Evolutionary conservation across 2,329 filamentous ascomycete genomes (phyloP).

Genomic region (Chaetoscypha palmicola): DNA sequence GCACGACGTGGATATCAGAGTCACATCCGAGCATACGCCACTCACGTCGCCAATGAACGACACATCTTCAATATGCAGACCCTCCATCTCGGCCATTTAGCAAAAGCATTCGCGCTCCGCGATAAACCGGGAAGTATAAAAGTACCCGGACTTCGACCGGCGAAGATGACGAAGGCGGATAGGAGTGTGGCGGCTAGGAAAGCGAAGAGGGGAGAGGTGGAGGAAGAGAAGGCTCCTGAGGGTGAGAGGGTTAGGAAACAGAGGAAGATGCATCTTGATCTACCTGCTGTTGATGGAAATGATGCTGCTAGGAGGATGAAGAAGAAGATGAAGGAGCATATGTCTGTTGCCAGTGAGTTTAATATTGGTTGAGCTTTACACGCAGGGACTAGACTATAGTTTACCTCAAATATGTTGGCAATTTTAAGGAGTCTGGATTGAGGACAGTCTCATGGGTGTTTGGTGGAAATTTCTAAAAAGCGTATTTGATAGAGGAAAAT

Average conservation of each 20-base stretch:
- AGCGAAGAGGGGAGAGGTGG: constrained; percentile 32
- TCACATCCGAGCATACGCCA: constrained; percentile 90
- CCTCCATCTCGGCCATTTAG: constrained; percentile 84
- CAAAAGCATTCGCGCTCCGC: constrained; percentile 85
- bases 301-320: constrained; percentile 57
- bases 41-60: constrained; percentile 80
- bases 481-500: too few relatives aligned
- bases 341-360: constrained; percentile 56
- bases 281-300: constrained; percentile 42
- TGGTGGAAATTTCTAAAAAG: too few relatives aligned
- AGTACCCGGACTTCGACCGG: constrained; percentile 38
- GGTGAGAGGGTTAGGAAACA: constrained; percentile 31
- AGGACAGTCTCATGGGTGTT: too few relatives aligned
- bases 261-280: constrained; percentile 33
- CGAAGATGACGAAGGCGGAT: constrained; percentile 35
- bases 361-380: constrained; percentile 51
- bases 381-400: too few relatives aligned
- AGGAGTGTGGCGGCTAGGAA: constrained; percentile 34
- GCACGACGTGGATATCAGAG: constrained; percentile 83
- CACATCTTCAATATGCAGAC: constrained; percentile 85
- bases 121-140: constrained; percentile 83
- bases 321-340: constrained; percentile 52
- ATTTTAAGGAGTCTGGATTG: too few relatives aligned
- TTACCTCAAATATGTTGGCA: too few relatives aligned
- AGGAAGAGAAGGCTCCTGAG: constrained; percentile 29